A percentile compares a stretch with the other conserved stretches of the same genome.
Conservation (phyloP, 768 basidiomycete species). For the Holtermanniella nyarrowii region DNA sequence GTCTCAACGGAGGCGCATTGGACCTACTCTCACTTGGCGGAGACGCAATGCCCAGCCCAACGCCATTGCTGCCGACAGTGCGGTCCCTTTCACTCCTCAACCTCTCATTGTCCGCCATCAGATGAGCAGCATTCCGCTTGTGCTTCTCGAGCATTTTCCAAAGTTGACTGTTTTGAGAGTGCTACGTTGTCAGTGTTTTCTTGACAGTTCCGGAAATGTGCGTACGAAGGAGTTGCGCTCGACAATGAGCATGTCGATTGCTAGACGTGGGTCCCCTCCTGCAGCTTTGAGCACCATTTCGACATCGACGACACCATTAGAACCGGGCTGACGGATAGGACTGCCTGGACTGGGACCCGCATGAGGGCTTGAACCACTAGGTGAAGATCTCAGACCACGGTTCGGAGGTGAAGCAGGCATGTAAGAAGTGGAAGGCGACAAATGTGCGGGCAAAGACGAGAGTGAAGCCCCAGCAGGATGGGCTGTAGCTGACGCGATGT, state of each 20-base stretch:
- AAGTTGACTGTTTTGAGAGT: constrained; percentile 75
- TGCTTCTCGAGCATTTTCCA: constrained; percentile 96
- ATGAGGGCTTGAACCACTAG: not conserved
- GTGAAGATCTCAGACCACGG: not conserved
- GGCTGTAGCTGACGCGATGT: not conserved
- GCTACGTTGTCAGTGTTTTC: constrained; percentile 3
- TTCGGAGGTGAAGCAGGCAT: not conserved
- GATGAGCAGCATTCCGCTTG: constrained; percentile 64
- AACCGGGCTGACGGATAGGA: constrained; percentile 9
- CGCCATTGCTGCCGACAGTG: constrained; percentile 39
- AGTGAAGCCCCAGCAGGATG: not conserved
- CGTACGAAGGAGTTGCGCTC: constrained; percentile 63
- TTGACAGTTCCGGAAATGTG: not conserved
- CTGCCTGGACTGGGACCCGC: constrained; percentile 9
- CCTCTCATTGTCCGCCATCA: constrained; percentile 75
- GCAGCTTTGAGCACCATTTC: constrained; percentile 20
- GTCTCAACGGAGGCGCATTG: constrained; percentile 12
- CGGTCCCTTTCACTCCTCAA: constrained; percentile 69
- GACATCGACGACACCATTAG: constrained; percentile 14
- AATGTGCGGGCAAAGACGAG: not conserved
- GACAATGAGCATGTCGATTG: constrained; percentile 63
- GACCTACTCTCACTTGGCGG: not conserved
- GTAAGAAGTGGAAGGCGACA: not conserved
- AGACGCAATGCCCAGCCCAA: constrained; percentile 19
- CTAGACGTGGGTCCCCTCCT: constrained; percentile 39